Conservation (phyloP, 73 alveolate species). For the Tetrahymena malaccensis region DNA sequence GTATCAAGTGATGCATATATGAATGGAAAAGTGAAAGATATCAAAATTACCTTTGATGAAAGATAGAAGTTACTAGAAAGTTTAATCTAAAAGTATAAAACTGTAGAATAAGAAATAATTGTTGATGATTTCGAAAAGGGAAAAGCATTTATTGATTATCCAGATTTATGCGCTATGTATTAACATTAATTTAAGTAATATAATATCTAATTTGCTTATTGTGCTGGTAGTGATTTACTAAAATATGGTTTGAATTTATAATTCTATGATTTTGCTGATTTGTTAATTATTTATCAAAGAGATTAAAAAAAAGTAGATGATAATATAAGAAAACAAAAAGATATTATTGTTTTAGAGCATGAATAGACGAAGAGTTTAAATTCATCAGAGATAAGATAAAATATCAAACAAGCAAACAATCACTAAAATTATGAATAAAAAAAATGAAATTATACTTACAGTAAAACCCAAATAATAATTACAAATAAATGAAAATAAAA, state of each 20-base stretch:
- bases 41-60: neutral
- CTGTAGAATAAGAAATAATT: neutral
- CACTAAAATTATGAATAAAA: no score
- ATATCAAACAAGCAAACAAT: no score
- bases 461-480: no score
- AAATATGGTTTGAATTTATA: neutral
- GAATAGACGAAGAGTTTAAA: neutral
- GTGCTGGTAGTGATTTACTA: neutral
- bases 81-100: no score
- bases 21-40: neutral
- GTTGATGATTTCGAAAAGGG: neutral
- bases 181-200: no score
- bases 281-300: neutral
- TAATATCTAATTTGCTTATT: neutral
- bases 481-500: no score
- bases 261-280: neutral
- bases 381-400: neutral
- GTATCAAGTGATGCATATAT: neutral
- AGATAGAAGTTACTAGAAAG: neutral
- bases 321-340: neutral
- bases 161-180: neutral
- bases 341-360: neutral
- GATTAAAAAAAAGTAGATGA: neutral
- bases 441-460: no score
- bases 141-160: neutral